phyloP scores from a whole-genome alignment of 2,329 filamentous ascomycete genomes.

The Fonsecaea erecta region DNA sequence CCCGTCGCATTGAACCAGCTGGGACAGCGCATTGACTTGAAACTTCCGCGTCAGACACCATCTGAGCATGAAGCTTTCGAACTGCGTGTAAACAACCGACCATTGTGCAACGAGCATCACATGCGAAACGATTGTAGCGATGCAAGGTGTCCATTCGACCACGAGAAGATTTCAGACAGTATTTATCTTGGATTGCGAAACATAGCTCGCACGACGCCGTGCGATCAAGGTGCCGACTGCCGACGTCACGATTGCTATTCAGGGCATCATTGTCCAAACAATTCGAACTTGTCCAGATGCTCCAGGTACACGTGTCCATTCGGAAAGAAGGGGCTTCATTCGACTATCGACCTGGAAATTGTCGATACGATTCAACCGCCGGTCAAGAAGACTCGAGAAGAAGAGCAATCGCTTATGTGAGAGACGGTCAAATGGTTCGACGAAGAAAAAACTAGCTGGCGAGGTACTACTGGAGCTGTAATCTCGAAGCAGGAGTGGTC shows the following conservation, averaged over 20 bases:
- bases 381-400: not conserved
- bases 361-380: constrained; percentile 22
- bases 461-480: not conserved
- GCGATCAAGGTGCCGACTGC: constrained; percentile 49
- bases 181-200: constrained; percentile 50
- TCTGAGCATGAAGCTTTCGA: constrained; percentile 25
- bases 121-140: constrained; percentile 34
- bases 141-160: constrained; percentile 50
- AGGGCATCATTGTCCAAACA: constrained; percentile 47
- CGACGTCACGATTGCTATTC: constrained; percentile 50
- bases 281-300: constrained; percentile 21
- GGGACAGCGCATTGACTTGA: constrained; percentile 32
- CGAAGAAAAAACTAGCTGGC: not conserved
- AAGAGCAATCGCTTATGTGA: not conserved
- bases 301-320: constrained; percentile 25
- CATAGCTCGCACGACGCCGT: constrained; percentile 51
- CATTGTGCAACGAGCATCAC: constrained; percentile 34
- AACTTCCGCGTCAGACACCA: constrained; percentile 22
- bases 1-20: constrained; percentile 28
- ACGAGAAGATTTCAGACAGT: constrained; percentile 48
- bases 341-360: constrained; percentile 20
- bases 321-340: constrained; percentile 21
- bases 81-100: constrained; percentile 19
- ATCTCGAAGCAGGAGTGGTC: not conserved
- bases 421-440: not conserved